phyloP scores from a whole-genome alignment of 1,284 basidiomycete genomes.

The Trametes pubescens region DNA sequence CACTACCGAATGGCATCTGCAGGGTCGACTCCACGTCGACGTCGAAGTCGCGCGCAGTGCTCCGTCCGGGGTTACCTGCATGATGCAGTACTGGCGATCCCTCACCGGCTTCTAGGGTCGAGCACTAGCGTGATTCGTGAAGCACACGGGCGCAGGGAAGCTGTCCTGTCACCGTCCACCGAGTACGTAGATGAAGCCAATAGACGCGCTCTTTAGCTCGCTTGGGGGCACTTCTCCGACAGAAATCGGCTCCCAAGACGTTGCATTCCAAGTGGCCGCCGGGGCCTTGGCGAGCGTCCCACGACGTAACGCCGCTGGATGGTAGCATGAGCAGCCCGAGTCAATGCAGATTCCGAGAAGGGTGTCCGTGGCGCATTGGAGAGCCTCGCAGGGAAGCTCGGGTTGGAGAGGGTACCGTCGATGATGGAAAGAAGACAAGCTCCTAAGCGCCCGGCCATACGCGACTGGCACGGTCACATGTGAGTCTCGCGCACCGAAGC shows the following conservation, averaged over 20 bases:
- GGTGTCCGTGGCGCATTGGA: background rate
- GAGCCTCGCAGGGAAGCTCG: background rate
- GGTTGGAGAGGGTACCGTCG: constrained; percentile 3
- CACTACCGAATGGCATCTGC: too few species aligned
- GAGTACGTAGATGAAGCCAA: background rate
- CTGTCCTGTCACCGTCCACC: background rate
- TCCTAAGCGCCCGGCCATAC: background rate
- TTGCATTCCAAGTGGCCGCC: constrained; percentile 13
- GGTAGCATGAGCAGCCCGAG: background rate
- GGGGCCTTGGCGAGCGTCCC: constrained; percentile 6
- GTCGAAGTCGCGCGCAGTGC: background rate
- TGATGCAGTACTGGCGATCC: background rate
- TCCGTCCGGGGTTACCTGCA: background rate
- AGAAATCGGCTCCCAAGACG: constrained; percentile 11
- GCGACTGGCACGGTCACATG: constrained; percentile 6
- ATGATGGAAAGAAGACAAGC: constrained; percentile 7
- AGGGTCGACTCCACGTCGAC: background rate
- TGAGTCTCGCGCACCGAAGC: background rate
- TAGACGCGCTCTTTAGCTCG: constrained; percentile 1
- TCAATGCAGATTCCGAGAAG: constrained; percentile 3
- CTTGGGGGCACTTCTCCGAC: constrained; percentile 2
- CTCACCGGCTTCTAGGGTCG: background rate
- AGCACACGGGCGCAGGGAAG: background rate
- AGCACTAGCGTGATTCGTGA: background rate
- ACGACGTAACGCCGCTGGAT: background rate